Conservation (phyloP, 257 asterid genomes). For the Ocimum tenuiflorum region DNA sequence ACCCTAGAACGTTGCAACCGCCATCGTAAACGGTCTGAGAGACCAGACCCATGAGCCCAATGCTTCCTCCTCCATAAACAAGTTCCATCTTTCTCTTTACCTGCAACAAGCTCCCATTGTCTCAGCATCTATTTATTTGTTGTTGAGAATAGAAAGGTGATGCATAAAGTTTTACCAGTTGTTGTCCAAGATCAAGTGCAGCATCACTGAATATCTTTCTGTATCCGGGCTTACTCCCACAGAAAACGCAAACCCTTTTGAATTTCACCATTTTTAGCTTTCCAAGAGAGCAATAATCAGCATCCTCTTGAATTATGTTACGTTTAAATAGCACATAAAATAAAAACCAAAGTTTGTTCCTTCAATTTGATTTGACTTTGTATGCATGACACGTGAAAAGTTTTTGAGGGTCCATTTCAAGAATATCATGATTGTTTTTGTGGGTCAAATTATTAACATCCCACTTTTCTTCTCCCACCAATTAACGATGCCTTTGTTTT, state of each 20-base stretch:
- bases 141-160: neutral
- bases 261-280: conserved; percentile 33
- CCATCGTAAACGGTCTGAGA: conserved; percentile 51
- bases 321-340: neutral
- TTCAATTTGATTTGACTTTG: conserved; percentile 16
- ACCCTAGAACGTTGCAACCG: conserved; percentile 64
- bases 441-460: conserved; percentile 18
- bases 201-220: conserved; percentile 57
- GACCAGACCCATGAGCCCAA: conserved; percentile 71
- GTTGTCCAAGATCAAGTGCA: conserved; percentile 57
- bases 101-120: conserved; percentile 20
- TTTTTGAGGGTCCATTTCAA: conserved; percentile 24
- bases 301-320: too few relatives aligned
- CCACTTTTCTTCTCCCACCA: conserved; percentile 25
- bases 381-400: conserved; percentile 25
- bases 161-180: conserved; percentile 32
- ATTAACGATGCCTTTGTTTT: neutral
- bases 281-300: neutral
- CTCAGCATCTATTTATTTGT: neutral
- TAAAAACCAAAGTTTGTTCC: neutral
- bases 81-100: conserved; percentile 52
- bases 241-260: conserved; percentile 58
- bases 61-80: conserved; percentile 61
- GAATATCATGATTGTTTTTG: conserved; percentile 24
- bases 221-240: conserved; percentile 54